phyloP scores from a whole-genome alignment of 202 grass and related monocot genomes.

The Brachypodium distachyon region DNA sequence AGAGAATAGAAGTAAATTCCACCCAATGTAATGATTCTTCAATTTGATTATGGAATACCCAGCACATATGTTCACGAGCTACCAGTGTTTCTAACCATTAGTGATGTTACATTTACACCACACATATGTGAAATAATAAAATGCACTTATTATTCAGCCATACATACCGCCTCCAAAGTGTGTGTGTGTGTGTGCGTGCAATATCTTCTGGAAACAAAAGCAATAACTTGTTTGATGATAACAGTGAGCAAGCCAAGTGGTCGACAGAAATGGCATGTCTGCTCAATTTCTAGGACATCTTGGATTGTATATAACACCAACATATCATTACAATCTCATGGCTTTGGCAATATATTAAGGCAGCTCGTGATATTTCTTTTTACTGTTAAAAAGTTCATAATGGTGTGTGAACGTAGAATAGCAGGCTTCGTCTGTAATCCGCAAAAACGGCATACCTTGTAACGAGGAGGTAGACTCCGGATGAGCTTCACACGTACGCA shows the following conservation, averaged over 20 bases:
- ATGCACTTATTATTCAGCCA: background rate
- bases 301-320: background rate
- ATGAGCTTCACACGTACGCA: slow-evolving; percentile 83
- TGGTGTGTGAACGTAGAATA: background rate
- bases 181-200: background rate
- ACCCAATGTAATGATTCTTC: background rate
- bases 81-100: background rate
- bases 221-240: background rate
- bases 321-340: background rate
- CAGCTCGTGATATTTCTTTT: background rate
- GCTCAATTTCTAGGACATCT: background rate
- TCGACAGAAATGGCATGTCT: background rate
- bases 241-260: background rate
- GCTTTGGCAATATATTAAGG: background rate
- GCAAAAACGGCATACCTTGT: slow-evolving; percentile 51
- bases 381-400: background rate
- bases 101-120: background rate
- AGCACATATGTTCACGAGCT: background rate
- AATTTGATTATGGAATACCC: background rate
- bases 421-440: background rate
- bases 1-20: background rate
- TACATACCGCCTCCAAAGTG: background rate
- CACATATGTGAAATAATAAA: background rate
- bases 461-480: slow-evolving; percentile 78
- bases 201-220: background rate